A percentile compares a stretch with the other conserved stretches of the same genome.
These are phyloP conservation scores for Penicillium sp. DNA, from an alignment of 2,329 filamentous ascomycete species.

Conservation along the genomic window DNA sequence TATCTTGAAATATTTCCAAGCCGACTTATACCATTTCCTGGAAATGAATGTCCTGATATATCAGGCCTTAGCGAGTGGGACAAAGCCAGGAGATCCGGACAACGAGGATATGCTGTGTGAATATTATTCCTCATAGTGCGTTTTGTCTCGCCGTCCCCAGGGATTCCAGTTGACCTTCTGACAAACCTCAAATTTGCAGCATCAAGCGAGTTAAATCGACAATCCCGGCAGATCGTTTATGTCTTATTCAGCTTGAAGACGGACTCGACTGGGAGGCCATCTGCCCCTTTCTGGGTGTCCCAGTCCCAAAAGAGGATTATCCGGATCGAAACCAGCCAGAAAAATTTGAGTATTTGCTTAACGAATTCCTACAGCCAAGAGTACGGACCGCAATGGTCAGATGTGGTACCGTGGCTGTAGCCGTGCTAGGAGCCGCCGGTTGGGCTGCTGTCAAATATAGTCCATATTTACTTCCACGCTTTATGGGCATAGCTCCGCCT, in stretches of 20 bases:
- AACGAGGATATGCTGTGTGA: constrained; percentile 17
- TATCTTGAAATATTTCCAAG: constrained; percentile 27
- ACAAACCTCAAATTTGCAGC: constrained; percentile 2
- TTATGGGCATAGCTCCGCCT: not conserved
- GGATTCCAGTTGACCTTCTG: not conserved
- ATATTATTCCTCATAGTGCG: constrained; percentile 29
- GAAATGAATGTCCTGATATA: constrained; percentile 16
- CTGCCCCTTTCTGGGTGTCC: constrained; percentile 27
- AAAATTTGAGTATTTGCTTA: constrained; percentile 21
- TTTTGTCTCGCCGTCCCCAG: not conserved
- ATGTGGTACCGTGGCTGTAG: constrained; percentile 13
- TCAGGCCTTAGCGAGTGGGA: constrained; percentile 9
- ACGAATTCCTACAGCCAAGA: constrained; percentile 14
- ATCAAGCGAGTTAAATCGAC: constrained; percentile 23
- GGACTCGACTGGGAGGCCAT: constrained; percentile 29
- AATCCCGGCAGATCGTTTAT: constrained; percentile 24
- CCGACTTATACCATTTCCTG: constrained; percentile 19
- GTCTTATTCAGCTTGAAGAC: constrained; percentile 25
- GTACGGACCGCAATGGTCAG: constrained; percentile 17
- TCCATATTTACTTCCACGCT: constrained; percentile 5
- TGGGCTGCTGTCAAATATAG: constrained; percentile 16
- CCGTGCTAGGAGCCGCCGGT: constrained; percentile 15
- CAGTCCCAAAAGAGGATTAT: constrained; percentile 24
- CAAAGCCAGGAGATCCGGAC: constrained; percentile 14
- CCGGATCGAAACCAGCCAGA: constrained; percentile 26